Evolutionary conservation across 2,329 filamentous ascomycete species (phyloP).

Genomic region (Fusarium sp.): DNA sequence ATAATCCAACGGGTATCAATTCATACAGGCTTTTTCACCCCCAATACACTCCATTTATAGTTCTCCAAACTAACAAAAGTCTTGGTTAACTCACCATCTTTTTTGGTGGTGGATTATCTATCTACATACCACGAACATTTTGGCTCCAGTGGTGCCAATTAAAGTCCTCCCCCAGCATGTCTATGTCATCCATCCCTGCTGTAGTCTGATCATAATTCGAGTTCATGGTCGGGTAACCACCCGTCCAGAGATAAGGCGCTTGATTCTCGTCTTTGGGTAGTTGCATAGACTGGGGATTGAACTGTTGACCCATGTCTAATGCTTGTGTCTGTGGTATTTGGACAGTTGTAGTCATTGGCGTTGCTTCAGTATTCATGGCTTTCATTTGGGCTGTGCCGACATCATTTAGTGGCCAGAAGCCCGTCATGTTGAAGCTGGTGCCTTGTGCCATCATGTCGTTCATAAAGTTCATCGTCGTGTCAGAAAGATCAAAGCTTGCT

Average conservation of each 20-base stretch:
- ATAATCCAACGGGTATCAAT: slow-evolving; percentile 41
- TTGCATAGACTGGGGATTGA: slow-evolving; percentile 40
- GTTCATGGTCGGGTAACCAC: slow-evolving; percentile 49
- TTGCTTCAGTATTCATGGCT: slow-evolving; percentile 10
- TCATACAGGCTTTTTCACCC: slow-evolving; percentile 40
- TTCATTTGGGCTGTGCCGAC: slow-evolving; percentile 38
- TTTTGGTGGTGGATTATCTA: slow-evolving; percentile 44
- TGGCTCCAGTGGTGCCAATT: slow-evolving; percentile 64
- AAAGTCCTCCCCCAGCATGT: slow-evolving; percentile 58
- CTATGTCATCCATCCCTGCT: slow-evolving; percentile 50
- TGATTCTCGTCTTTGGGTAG: slow-evolving; percentile 51
- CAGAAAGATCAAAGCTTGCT: slow-evolving; percentile 45
- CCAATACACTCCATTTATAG: slow-evolving; percentile 6
- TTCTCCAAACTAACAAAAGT: neutral
- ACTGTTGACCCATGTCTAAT: slow-evolving; percentile 18
- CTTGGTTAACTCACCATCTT: slow-evolving; percentile 36
- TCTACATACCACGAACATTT: slow-evolving; percentile 55
- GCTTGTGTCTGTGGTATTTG: slow-evolving; percentile 20
- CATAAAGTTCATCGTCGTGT: slow-evolving; percentile 48
- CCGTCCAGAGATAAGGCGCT: slow-evolving; percentile 58
- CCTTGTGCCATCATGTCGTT: slow-evolving; percentile 38
- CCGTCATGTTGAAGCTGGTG: slow-evolving; percentile 24
- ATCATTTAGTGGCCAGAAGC: slow-evolving; percentile 44
- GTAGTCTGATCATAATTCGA: slow-evolving; percentile 46
- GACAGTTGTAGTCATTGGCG: neutral